Evolutionary conservation across 148 eudicot genomes (phyloP), one percentile per base, ranked within the genome.

Genomic region (Mesembryanthemum crystallinum): DNA sequence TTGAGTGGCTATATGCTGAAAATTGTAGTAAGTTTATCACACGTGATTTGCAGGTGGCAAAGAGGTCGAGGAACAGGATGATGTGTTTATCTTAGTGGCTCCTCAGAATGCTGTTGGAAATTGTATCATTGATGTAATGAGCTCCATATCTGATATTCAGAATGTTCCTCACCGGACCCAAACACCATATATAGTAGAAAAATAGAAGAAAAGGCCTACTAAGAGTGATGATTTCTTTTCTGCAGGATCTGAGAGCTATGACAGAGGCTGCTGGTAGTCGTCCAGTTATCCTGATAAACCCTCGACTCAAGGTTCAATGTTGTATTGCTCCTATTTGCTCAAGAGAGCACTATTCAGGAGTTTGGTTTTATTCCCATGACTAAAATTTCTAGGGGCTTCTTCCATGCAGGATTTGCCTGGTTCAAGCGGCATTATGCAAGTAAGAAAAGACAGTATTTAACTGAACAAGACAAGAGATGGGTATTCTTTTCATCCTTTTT

Each of bases 91-190:
- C 75, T 85, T 95, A 73, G 94, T 95, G 78, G 99, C 99, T 83
- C 99, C 99, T 33, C 99, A 95, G 81, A 95, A 95, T 89, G 99
- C 99, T 23, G 88, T 95, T 60, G 99, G 99, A 72, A 95, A 95
- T 82, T 95, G 99, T 71, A 95, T 95, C 59, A 92, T 95, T 67
- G 94, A 87, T 79, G 99, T 95, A 80, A 86, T 91, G 61, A 63
- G 52, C 69, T 79, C 67, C 43, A 64, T 11, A 49, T 23, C 45
- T n/a, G 57, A 32, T 43, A 25, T 24, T 55, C 20, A 27, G 14
- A 7, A 20, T 55, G n/a, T 35, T 35, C 3, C 0, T 52, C 37
- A 17, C 21, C 24, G 25, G 17, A 29, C 18, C 14, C 14, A 45
- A 12, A 7, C 64, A 24, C 28, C n/a, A 17, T 21, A 17, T 8